Evolutionary conservation across 352 stramenopile species (phyloP), one percentile per base, ranked within the genome.

Genomic region (Aphanomyces astaci): DNA sequence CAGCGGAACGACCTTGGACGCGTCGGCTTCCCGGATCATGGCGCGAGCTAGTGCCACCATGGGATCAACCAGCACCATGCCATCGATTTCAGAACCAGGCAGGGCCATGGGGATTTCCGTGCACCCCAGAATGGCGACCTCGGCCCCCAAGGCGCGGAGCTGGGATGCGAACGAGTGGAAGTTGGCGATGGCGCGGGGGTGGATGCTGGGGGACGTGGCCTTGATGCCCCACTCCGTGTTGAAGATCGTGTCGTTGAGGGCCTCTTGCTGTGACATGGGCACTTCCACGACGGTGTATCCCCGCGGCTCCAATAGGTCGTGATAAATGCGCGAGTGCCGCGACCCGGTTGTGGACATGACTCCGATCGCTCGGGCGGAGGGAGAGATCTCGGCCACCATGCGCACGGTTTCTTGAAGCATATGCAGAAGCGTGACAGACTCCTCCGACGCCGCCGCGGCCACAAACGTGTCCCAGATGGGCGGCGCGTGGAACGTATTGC

Each of bases 71-170:
- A 92, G 80, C 31, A 84, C 56, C 48, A 76, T 56, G 4, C 73
- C 79, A 30, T 72, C 74, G 33, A 82, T 74, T 10, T 76, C 77
- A 25, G 82, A 78, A 19, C 77, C 81, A 9, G 73, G 69, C 48
- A 92, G 89, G 11, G 80, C 81, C 49, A 92, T 89, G 13, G 83
- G 83, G 48, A 92, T 89, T 70, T 92, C 83, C 3, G 83, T 92
- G 72, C 83, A 92, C 60, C 83, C 83, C 55, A 92, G 75, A 28
- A 92, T 77, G 36, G 89, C 84, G 4, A 82, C 79, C 24, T 92
- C 73, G 28, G 83, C 83, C 25, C 81, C 83, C 2, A 72, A 46
- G 2, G 79, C 75, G 4, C 60, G 63, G 5, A 92, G 72, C 25
- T 80, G 63, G 22, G 72, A 63, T 2, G 79, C 80, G 45, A 87